Evolutionary conservation across 345 rosid genomes (phyloP).

Genomic region (Zanthoxylum bungeanum): DNA sequence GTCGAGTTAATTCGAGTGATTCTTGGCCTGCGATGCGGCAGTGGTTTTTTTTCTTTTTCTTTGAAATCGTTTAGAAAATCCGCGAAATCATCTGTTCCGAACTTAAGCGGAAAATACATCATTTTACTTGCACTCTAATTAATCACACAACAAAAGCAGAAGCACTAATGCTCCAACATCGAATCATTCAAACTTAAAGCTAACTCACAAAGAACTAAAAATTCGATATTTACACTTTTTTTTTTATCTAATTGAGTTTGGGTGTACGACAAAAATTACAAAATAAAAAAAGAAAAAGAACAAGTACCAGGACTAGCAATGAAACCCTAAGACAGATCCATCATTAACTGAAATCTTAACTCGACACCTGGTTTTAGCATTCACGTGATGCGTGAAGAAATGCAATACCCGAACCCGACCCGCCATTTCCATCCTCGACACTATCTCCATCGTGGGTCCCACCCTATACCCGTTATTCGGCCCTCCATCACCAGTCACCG

Average conservation of each 20-base stretch:
- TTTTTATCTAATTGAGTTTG: conserved; percentile 8
- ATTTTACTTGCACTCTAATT: conserved; percentile 31
- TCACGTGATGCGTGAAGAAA: conserved; percentile 79
- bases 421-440: conserved; percentile 62
- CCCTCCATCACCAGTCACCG: conserved; percentile 10
- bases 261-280: no score
- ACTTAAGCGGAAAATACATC: no score
- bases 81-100: no score
- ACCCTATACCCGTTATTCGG: conserved; percentile 35
- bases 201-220: no score
- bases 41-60: no score
- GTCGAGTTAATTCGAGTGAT: no score
- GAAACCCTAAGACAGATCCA: conserved; percentile 90
- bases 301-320: conserved; percentile 68
- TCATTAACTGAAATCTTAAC: conserved; percentile 67
- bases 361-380: conserved; percentile 61
- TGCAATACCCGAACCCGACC: conserved; percentile 88
- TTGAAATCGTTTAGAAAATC: no score
- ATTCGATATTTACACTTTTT: conserved; percentile 31
- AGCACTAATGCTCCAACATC: background rate
- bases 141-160: conserved; percentile 7
- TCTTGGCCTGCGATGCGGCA: no score
- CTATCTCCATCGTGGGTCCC: conserved; percentile 91
- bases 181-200: background rate
- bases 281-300: background rate